Conservation (phyloP, 495 filamentous ascomycete genomes). For the Hypomontagnella submonticulosa region DNA sequence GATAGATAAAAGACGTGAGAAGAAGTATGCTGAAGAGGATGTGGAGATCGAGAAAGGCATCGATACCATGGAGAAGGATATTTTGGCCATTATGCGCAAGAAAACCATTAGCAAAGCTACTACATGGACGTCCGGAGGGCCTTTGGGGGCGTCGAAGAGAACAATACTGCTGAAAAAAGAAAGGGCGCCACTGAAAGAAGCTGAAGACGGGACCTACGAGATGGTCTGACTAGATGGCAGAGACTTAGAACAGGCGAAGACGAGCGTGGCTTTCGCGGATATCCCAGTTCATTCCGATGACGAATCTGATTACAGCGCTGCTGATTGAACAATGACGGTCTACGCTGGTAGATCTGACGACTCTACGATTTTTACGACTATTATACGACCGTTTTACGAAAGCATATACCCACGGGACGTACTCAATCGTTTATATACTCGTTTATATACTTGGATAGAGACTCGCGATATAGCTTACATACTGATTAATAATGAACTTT, state of each 20-base stretch:
- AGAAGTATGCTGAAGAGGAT: constrained; percentile 58
- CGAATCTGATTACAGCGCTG: constrained; percentile 6
- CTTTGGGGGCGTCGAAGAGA: not conserved
- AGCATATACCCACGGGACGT: constrained; percentile 16
- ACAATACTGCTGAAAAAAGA: constrained; percentile 7
- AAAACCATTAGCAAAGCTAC: constrained; percentile 62
- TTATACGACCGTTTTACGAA: constrained; percentile 35
- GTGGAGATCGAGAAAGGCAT: constrained; percentile 61
- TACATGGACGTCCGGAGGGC: constrained; percentile 54
- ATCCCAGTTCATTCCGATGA: not conserved
- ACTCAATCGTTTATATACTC: constrained; percentile 14
- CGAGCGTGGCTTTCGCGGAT: not conserved
- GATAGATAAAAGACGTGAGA: constrained; percentile 60
- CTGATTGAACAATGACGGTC: constrained; percentile 20
- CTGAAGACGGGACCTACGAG: constrained; percentile 1
- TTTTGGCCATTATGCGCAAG: constrained; percentile 63
- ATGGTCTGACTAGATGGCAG: constrained; percentile 6
- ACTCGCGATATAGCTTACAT: constrained; percentile 29
- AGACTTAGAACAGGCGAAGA: not conserved
- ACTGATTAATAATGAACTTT: constrained; percentile 19
- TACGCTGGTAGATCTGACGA: constrained; percentile 30
- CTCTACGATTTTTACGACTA: constrained; percentile 31
- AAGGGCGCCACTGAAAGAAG: not conserved
- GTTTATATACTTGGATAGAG: constrained; percentile 19
- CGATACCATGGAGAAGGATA: constrained; percentile 64